phyloP scores from a whole-genome alignment of 768 basidiomycete species.

The Filobasidium wieringae region DNA sequence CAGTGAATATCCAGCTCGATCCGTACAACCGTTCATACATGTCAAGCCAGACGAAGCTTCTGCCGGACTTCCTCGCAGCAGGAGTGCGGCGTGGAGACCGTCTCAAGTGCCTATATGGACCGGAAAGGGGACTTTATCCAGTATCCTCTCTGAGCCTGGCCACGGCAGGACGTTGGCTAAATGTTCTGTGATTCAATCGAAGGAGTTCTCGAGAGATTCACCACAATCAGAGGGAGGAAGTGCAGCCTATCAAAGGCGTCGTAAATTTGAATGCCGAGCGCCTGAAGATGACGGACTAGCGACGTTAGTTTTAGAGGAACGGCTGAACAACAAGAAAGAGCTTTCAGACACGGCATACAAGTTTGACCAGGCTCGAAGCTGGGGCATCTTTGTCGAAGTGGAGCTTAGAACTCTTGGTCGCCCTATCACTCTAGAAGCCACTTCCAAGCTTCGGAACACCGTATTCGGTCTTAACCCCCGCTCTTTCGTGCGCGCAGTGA shows the following conservation, averaged over 20 bases:
- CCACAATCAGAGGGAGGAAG: no score
- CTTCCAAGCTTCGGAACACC: neutral
- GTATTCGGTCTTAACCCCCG: neutral
- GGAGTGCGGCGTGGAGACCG: no score
- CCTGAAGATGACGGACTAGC: neutral
- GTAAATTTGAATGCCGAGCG: no score
- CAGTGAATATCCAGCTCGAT: no score
- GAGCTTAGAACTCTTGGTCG: neutral
- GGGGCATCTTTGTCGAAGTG: neutral
- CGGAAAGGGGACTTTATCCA: neutral
- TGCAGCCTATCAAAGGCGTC: no score
- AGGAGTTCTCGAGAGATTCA: neutral
- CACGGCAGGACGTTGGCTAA: neutral
- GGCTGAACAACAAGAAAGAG: neutral
- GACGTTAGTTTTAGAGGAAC: neutral
- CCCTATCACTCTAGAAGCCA: neutral
- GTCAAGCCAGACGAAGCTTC: no score
- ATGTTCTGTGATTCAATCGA: neutral
- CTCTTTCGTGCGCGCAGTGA: no score
- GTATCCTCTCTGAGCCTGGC: neutral
- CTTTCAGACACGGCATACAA: neutral
- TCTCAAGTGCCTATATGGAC: no score
- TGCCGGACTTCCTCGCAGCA: no score
- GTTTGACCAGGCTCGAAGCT: neutral
- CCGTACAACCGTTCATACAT: no score